Conservation (phyloP, 495 filamentous ascomycete genomes). For the Aspergillus wentii region DNA sequence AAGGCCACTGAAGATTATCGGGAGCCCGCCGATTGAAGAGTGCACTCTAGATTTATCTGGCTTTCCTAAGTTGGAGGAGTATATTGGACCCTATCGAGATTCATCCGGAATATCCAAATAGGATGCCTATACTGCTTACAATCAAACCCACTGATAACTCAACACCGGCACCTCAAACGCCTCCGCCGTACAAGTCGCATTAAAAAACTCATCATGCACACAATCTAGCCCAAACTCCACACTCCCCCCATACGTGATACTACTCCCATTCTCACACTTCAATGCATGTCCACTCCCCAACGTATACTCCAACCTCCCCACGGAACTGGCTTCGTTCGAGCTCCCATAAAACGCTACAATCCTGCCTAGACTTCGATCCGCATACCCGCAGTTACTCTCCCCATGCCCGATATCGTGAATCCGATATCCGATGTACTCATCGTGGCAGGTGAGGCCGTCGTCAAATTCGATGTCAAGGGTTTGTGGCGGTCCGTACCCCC, state of each 20-base stretch:
- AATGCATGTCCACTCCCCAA: constrained; percentile 30
- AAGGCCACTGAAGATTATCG: no score
- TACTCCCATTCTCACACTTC: constrained; percentile 27
- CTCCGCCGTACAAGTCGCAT: constrained; percentile 28
- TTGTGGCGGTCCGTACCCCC: constrained; percentile 30
- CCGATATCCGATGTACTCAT: constrained; percentile 31
- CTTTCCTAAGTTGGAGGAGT: no score
- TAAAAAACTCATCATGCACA: constrained; percentile 23
- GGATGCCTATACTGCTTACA: no score
- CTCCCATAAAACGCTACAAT: constrained; percentile 32
- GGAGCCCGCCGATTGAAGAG: no score
- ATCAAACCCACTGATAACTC: constrained; percentile 23
- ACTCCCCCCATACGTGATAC: constrained; percentile 29
- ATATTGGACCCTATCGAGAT: no score
- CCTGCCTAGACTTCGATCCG: constrained; percentile 22
- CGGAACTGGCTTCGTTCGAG: constrained; percentile 18
- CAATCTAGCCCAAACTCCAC: constrained; percentile 24
- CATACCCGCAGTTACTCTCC: constrained; percentile 30
- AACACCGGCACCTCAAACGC: constrained; percentile 28
- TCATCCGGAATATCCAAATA: no score
- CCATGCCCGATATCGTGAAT: constrained; percentile 31
- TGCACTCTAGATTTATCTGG: no score
- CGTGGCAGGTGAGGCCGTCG: constrained; percentile 29
- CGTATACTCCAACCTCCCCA: constrained; percentile 25
- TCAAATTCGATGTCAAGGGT: constrained; percentile 28